These are phyloP conservation scores for Apiotrichum mycotoxinovorans DNA, from an alignment of 1,284 basidiomycete species.

Conservation along the genomic window DNA sequence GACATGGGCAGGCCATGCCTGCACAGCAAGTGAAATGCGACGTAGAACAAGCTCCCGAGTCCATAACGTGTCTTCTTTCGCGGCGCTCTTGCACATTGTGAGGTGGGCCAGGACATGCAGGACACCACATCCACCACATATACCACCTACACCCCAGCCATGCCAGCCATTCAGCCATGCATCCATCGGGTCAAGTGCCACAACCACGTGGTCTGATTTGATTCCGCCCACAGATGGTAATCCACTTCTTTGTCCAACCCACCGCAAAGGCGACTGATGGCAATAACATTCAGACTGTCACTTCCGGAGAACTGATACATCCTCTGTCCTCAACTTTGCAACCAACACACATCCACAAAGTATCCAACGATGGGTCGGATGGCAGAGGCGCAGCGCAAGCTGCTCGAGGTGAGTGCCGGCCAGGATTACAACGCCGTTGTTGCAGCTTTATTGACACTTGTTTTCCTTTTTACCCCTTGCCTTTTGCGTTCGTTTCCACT, in stretches of 20 bases:
- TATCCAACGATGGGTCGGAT: constrained; percentile 50
- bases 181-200: background rate
- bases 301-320: background rate
- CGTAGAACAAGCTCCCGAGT: too few relatives aligned
- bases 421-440: too few relatives aligned
- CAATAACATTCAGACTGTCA: background rate
- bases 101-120: too few relatives aligned
- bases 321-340: background rate
- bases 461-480: background rate
- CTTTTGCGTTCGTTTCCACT: background rate
- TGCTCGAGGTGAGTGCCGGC: constrained; percentile 47
- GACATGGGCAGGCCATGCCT: too few relatives aligned
- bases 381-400: constrained; percentile 52
- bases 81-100: too few relatives aligned
- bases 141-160: too few relatives aligned
- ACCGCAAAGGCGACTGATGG: too few relatives aligned
- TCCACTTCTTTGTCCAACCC: background rate
- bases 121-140: too few relatives aligned
- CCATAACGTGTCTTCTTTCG: too few relatives aligned
- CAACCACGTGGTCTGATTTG: background rate
- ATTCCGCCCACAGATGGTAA: background rate
- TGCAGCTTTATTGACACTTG: too few relatives aligned
- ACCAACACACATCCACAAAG: background rate
- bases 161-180: too few relatives aligned
- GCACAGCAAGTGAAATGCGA: too few relatives aligned